Evolutionary conservation across 2,329 filamentous ascomycete genomes (phyloP).

Genomic region (Cladobotryum protrusum): DNA sequence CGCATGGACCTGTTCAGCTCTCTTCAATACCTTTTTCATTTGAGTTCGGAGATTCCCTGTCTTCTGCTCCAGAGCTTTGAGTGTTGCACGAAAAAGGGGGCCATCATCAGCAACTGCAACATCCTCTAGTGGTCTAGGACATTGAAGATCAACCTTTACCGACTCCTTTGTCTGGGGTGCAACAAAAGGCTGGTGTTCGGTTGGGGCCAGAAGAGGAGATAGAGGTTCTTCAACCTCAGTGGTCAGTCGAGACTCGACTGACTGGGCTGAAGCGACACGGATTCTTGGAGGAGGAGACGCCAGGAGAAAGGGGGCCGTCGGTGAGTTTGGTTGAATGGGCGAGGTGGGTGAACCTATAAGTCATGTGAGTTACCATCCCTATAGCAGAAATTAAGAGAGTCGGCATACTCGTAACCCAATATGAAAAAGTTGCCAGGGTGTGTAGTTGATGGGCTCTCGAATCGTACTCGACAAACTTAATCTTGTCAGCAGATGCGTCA

Average conservation of each 20-base stretch:
- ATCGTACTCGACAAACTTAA: constrained; percentile 91
- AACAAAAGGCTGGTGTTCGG: constrained; percentile 30
- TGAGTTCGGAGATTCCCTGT: constrained; percentile 88
- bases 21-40: constrained; percentile 94
- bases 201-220: constrained; percentile 42
- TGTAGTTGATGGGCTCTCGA: constrained; percentile 83
- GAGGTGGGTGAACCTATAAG: constrained; percentile 6
- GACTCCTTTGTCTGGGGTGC: constrained; percentile 34
- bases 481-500: constrained; percentile 18
- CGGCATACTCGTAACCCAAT: constrained; percentile 78
- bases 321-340: constrained; percentile 56
- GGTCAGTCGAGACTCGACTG: constrained; percentile 75
- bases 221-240: constrained; percentile 53
- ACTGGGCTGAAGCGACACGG: constrained; percentile 80
- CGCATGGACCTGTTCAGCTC: constrained; percentile 79
- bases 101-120: constrained; percentile 83
- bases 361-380: constrained; percentile 21
- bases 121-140: constrained; percentile 79
- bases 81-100: constrained; percentile 89
- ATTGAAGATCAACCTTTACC: constrained; percentile 82
- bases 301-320: constrained; percentile 67
- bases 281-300: constrained; percentile 68
- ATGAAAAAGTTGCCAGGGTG: constrained; percentile 86
- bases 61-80: constrained; percentile 94
- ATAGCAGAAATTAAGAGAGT: constrained; percentile 15